Conservation (phyloP, 2,329 filamentous ascomycete genomes). For the Aureobasidium subglaciale region DNA sequence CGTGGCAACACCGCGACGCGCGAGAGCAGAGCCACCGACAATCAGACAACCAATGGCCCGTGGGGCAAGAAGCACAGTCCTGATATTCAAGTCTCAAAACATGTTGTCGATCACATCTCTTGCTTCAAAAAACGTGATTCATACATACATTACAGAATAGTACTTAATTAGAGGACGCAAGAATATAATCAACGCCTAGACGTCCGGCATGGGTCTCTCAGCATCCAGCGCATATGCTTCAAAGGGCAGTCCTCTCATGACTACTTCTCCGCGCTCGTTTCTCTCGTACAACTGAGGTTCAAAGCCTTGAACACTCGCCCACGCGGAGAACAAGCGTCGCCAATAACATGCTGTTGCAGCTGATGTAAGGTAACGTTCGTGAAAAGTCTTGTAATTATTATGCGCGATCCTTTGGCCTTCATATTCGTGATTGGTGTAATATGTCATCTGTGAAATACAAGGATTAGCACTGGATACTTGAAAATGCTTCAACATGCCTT, state of each 20-base stretch:
- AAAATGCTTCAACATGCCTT: background rate
- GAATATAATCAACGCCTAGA: background rate
- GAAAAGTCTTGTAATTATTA: conserved; percentile 23
- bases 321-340: conserved; percentile 25
- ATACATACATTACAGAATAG: too few species aligned
- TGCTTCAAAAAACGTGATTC: too few species aligned
- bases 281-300: conserved; percentile 6
- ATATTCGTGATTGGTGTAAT: conserved; percentile 19
- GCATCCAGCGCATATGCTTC: background rate
- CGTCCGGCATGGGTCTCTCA: background rate
- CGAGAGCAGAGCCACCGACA: too few species aligned
- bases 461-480: background rate
- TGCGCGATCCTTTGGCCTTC: conserved; percentile 22
- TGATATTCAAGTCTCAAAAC: too few species aligned
- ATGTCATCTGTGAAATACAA: conserved; percentile 15
- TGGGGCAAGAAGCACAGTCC: too few species aligned
- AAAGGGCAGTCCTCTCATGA: background rate
- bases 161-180: too few species aligned
- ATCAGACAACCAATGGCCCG: too few species aligned
- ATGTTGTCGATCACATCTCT: too few species aligned
- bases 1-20: too few species aligned
- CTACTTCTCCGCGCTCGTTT: background rate
- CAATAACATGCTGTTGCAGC: conserved; percentile 29
- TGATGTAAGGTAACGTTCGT: conserved; percentile 23
- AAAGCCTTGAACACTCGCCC: conserved; percentile 23